Percentiles rank a stretch among this genome's conserved stretches.
phyloP scores from a whole-genome alignment of 345 rosid genomes.

The Eucalyptus microcorys region DNA sequence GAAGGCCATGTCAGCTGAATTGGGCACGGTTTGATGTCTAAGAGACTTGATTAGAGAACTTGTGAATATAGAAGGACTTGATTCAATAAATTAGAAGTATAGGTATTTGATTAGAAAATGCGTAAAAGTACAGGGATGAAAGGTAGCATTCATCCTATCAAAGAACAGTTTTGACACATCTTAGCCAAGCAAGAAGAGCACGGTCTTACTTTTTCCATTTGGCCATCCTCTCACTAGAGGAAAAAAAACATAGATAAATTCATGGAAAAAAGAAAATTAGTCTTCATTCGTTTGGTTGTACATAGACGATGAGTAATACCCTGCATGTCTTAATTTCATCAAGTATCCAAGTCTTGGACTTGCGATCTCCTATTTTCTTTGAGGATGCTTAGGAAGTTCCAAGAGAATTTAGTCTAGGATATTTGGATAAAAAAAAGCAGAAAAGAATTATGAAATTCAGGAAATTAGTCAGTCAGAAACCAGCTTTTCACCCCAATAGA shows the following conservation, averaged over 20 bases:
- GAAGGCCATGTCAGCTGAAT: background rate
- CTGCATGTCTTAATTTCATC: background rate
- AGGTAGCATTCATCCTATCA: background rate
- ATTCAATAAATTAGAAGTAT: background rate
- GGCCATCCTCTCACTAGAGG: background rate
- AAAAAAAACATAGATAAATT: background rate
- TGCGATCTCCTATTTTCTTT: background rate
- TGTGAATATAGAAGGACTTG: background rate
- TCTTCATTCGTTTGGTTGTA: background rate
- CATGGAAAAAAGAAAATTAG: background rate
- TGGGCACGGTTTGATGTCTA: background rate
- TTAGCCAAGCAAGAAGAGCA: background rate
- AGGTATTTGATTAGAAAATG: background rate
- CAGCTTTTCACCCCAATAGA: background rate
- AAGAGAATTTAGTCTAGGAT: background rate
- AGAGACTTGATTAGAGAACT: background rate
- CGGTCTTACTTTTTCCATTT: background rate
- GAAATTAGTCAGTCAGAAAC: background rate
- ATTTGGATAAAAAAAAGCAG: background rate
- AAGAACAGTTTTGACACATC: background rate
- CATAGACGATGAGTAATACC: background rate
- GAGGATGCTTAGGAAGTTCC: background rate
- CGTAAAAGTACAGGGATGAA: background rate
- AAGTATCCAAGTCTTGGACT: background rate
- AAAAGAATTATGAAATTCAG: background rate